Base-by-base conservation (phyloP, 306 rosid species). In the Glycine soja region DNA sequence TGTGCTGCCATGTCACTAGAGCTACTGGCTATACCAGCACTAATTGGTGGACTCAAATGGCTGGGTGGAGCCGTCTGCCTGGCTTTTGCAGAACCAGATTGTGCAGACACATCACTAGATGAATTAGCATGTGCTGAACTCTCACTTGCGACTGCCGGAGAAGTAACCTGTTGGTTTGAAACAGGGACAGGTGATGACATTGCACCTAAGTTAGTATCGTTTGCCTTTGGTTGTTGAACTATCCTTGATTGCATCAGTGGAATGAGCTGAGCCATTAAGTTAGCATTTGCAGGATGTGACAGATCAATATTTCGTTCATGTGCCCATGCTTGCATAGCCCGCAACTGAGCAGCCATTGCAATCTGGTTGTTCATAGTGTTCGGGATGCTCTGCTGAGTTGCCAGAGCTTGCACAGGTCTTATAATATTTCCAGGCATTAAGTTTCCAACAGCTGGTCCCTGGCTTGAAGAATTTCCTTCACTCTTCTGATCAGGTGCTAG, bases 291-390 rank as follows among this genome's bases (percentile, higher is more conserved):
- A 72, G 98, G 99, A 75, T 87, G 83, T 38, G 96, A 88, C 76
- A 91, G 90, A 87, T 95, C 97, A 76, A 95, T 91, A 82, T 93
- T 91, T 46, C 82, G 87, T 72, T 93, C 99, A 50, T 82, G 85
- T 32, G 89, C 97, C 97, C 97, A 93, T 15, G 94, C 92, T 80
- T 95, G 96, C 88, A 91, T 65, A n/a, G 92, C 92, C 82, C 85
- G 95, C 71, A 91, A 83, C 82, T 91, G 97, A 62, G 89, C 74
- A 83, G 95, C 83, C 78, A 82, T 68, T 7, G 89, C 87, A 75
- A 88, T 80, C 91, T 91, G 97, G 80, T 90, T 90, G 89, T 84
- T 93, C 61, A 86, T 65, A 86, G 82, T 75, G 83, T 84, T 91
- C 79, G 86, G 91, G 72, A 80, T 75, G 84, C 82, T 84, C 81